Percentiles rank a stretch among this genome's conserved stretches.
These are phyloP conservation scores for Leccinum fibrillosum DNA, from an alignment of 768 basidiomycete genomes.

Conservation along the genomic window DNA sequence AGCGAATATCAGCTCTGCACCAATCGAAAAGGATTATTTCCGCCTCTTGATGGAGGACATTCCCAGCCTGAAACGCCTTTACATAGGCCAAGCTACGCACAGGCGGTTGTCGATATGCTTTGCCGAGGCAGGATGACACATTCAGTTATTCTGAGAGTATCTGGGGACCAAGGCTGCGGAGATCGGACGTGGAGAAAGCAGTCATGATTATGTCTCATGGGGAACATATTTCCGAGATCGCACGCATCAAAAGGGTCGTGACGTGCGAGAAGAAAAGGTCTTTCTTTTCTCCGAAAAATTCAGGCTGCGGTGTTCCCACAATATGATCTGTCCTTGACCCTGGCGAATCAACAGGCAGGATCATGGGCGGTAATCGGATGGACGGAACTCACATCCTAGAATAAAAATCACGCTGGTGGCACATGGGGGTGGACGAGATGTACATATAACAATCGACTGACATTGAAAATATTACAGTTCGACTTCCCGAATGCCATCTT, in stretches of 20 bases:
- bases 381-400: slow-evolving; percentile 26
- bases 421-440: not conserved
- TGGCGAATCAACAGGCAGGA: slow-evolving; percentile 40
- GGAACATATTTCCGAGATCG: slow-evolving; percentile 19
- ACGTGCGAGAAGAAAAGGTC: slow-evolving; percentile 42
- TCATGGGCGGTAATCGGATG: slow-evolving; percentile 51
- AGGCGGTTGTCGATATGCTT: slow-evolving; percentile 38
- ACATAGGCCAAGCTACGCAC: slow-evolving; percentile 47
- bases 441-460: slow-evolving; percentile 5
- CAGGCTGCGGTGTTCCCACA: not conserved
- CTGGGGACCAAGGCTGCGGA: slow-evolving; percentile 53
- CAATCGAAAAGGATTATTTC: slow-evolving; percentile 7
- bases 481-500: slow-evolving; percentile 81
- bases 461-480: slow-evolving; percentile 46
- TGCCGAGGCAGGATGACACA: slow-evolving; percentile 18
- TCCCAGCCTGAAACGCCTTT: slow-evolving; percentile 40
- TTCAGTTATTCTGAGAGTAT: slow-evolving; percentile 51
- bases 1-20: slow-evolving; percentile 44
- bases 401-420: slow-evolving; percentile 1
- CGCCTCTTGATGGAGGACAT: slow-evolving; percentile 37
- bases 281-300: not conserved
- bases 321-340: not conserved
- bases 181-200: slow-evolving; percentile 45
- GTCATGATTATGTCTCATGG: slow-evolving; percentile 7
- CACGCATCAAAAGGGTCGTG: slow-evolving; percentile 39